Conservation (phyloP, 352 stramenopile genomes). For the Globisporangium sylvaticum region DNA sequence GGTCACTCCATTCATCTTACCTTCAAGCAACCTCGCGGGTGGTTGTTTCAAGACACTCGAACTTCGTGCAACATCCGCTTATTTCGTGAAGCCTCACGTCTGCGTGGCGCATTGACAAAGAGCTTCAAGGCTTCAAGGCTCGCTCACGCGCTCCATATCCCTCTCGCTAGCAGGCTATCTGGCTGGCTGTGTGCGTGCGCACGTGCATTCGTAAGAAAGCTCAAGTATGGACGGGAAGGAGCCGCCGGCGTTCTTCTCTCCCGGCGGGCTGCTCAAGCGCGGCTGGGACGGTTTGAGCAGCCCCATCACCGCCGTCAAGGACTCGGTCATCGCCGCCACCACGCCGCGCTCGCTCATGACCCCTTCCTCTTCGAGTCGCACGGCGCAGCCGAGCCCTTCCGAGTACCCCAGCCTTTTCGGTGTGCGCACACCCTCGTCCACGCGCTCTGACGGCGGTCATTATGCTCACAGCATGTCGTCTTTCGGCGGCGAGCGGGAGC, state of each 20-base stretch:
- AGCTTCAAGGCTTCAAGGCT: slow-evolving; percentile 4
- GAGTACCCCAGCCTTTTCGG: slow-evolving; percentile 80
- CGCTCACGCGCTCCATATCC: background rate
- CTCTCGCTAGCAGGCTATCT: background rate
- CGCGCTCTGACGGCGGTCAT: slow-evolving; percentile 27
- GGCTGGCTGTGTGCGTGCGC: background rate
- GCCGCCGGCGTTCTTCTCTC: slow-evolving; percentile 40
- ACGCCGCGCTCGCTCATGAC: slow-evolving; percentile 39
- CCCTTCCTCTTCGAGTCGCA: slow-evolving; percentile 28
- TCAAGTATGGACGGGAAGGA: slow-evolving; percentile 34
- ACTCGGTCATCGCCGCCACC: slow-evolving; percentile 43
- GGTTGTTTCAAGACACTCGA: slow-evolving; percentile 13
- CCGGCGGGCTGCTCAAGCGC: slow-evolving; percentile 54
- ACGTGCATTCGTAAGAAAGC: background rate
- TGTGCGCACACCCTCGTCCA: slow-evolving; percentile 44
- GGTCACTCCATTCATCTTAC: background rate
- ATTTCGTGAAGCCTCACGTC: slow-evolving; percentile 4
- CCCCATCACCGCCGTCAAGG: slow-evolving; percentile 58
- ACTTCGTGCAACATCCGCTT: slow-evolving; percentile 15
- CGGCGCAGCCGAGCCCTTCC: slow-evolving; percentile 37
- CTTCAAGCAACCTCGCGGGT: background rate
- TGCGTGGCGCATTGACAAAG: background rate
- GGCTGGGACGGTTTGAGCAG: slow-evolving; percentile 64
- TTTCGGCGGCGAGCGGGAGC: slow-evolving; percentile 19
- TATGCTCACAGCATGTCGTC: slow-evolving; percentile 16